A percentile compares a stretch with the other conserved stretches of the same genome.
Conservation (phyloP, 306 rosid species). For the apple (Malus domestica) region DNA sequence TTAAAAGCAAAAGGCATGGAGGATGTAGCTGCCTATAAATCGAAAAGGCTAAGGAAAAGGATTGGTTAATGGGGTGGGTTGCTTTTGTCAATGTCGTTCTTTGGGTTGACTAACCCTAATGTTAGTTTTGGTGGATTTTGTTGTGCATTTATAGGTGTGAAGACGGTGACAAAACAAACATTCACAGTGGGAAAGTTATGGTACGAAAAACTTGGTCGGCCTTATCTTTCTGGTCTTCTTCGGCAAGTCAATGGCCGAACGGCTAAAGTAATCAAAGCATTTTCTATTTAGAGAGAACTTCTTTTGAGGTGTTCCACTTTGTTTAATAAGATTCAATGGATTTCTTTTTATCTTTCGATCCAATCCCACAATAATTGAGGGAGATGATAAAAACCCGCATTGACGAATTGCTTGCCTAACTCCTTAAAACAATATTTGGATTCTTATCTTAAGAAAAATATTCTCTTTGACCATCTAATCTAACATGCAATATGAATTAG, state of each 20-base stretch:
- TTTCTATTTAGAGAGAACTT: not conserved
- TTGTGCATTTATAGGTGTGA: not conserved
- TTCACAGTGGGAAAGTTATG: not conserved
- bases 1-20: not conserved
- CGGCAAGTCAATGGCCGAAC: conserved; percentile 4
- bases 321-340: not conserved
- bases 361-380: not conserved
- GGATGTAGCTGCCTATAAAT: not conserved
- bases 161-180: not conserved
- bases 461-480: not conserved
- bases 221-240: not conserved
- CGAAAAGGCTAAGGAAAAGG: conserved; percentile 9
- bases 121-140: not conserved
- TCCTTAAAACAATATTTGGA: not conserved
- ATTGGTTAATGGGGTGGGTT: not conserved
- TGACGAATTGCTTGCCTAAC: not conserved
- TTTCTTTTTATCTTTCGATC: not conserved
- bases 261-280: not conserved
- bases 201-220: not conserved
- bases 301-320: conserved; percentile 12
- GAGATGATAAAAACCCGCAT: not conserved
- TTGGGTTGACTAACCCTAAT: not conserved
- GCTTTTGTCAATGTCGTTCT: not conserved
- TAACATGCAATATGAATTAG: not conserved
- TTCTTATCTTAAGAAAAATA: not conserved